Conservation (phyloP, 208 protist species). For the Leishmania lainsoni region DNA sequence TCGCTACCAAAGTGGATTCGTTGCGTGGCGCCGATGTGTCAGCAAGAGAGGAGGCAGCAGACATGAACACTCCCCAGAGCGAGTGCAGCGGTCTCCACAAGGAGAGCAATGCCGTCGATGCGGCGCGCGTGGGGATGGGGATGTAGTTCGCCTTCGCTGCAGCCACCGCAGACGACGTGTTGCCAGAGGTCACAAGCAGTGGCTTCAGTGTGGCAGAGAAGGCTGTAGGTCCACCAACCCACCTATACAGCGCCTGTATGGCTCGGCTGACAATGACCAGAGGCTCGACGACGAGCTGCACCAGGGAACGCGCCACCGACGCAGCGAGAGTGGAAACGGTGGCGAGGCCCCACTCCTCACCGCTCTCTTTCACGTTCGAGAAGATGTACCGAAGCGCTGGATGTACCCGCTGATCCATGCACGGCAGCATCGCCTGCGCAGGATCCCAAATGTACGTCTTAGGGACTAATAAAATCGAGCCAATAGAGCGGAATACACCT, state of each 20-base stretch:
- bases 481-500: background rate
- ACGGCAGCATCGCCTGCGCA: conserved; percentile 3
- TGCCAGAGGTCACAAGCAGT: background rate
- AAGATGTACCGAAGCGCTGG: conserved; percentile 14
- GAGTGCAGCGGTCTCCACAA: conserved; percentile 24
- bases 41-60: background rate
- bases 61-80: conserved; percentile 7
- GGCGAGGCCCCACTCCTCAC: conserved; percentile 11
- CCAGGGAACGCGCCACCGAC: conserved; percentile 10
- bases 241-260: conserved; percentile 8
- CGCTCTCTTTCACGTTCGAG: background rate
- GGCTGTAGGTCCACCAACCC: background rate
- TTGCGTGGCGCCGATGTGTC: background rate
- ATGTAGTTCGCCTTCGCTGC: background rate
- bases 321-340: conserved; percentile 2
- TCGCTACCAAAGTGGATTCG: background rate
- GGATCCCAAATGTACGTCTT: conserved; percentile 1
- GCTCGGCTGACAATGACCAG: conserved; percentile 25
- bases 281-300: conserved; percentile 18
- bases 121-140: background rate
- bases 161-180: background rate
- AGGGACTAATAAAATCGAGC: background rate
- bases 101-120: conserved; percentile 7
- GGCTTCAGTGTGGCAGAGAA: conserved; percentile 3
- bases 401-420: conserved; percentile 9